These are phyloP conservation scores for Xylariaceae sp. DNA, from an alignment of 2,329 filamentous ascomycete genomes.

Conservation along the genomic window DNA sequence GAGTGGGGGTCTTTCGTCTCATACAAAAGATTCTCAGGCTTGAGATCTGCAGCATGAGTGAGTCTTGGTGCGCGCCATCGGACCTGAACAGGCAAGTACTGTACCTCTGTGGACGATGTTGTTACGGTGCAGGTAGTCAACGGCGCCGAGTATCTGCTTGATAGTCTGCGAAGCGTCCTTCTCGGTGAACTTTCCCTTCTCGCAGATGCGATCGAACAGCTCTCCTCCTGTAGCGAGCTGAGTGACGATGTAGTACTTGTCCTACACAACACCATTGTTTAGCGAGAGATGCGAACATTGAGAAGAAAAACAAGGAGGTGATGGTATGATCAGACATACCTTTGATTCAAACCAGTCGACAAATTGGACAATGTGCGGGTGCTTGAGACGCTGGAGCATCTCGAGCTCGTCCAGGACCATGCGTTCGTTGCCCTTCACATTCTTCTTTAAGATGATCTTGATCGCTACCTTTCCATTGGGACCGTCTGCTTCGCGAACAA, in stretches of 20 bases:
- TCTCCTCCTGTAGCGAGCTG: slow-evolving; percentile 94
- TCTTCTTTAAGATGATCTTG: slow-evolving; percentile 99
- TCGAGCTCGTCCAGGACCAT: slow-evolving; percentile 98
- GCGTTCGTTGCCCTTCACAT: slow-evolving; percentile 94
- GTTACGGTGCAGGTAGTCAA: slow-evolving; percentile 89
- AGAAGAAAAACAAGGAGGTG: neutral
- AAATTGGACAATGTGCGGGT: slow-evolving; percentile 95
- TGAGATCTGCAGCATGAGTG: slow-evolving; percentile 62
- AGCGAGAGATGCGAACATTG: slow-evolving; percentile 8
- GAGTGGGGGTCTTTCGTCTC: slow-evolving; percentile 72
- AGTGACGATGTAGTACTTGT: slow-evolving; percentile 99
- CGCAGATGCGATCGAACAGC: slow-evolving; percentile 95
- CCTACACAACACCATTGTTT: slow-evolving; percentile 46
- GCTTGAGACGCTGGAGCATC: slow-evolving; percentile 84
- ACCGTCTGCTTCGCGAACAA: slow-evolving; percentile 90
- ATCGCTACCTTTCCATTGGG: slow-evolving; percentile 81
- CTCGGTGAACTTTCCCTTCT: slow-evolving; percentile 96
- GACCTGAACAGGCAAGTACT: slow-evolving; percentile 15
- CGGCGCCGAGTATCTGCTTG: slow-evolving; percentile 84
- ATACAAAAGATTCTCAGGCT: slow-evolving; percentile 96
- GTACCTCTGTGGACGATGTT: slow-evolving; percentile 93
- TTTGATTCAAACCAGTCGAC: slow-evolving; percentile 99
- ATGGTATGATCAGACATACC: slow-evolving; percentile 49
- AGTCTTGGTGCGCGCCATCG: slow-evolving; percentile 5
- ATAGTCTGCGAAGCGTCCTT: slow-evolving; percentile 97